Evolutionary conservation across 176 grass and related monocot genomes (phyloP), one percentile per base, ranked within the genome.

Genomic region (Phyllostachys edulis): DNA sequence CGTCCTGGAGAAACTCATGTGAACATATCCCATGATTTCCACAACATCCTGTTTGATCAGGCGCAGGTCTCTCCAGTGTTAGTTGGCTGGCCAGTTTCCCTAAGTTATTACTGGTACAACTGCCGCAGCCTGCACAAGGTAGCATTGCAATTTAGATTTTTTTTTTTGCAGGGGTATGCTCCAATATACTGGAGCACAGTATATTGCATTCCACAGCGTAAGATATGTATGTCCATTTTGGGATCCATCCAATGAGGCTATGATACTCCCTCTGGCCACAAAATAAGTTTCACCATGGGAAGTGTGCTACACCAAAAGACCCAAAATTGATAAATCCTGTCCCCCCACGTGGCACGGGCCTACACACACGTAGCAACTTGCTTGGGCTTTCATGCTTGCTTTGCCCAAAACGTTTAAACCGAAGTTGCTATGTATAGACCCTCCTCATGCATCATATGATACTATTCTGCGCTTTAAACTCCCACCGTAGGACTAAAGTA

Each of bases 21-120:
- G 97, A 96, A 81, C 93, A 99, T 90, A 99, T 99, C 71, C 93
- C 96, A 91, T 92, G 90, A 46, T 94, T 99, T 76, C 97, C 91
- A 41, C 97, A 99, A 73, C 93, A 99, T 78, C 82, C 93, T 38
- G 79, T 81, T 85, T 96, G 91, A 70, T 96, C 91, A 34, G 84
- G 80, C 82, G 63, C 34, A 59, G 84, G 52, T 81, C 14, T 69
- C 73, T 92, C 80, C 77, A 86, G 37, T 67, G 57, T 29, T 65
- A 78, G 56, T 84, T 88, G 73, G 63, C 84, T 85, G 86, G 79
- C 78, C 42, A 87, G 66, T 32, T 80, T 85, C 21, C 34, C 85
- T 51, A 83, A 62, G 77, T 86, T 44, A 62, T 83, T 76, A 62
- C 47, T 41, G 3, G 80, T 71, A 72, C 76, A 87, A 77, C 68